These are phyloP conservation scores for Mycosarcoma maydis DNA, from an alignment of 1,284 basidiomycete species.

Conservation along the genomic window DNA sequence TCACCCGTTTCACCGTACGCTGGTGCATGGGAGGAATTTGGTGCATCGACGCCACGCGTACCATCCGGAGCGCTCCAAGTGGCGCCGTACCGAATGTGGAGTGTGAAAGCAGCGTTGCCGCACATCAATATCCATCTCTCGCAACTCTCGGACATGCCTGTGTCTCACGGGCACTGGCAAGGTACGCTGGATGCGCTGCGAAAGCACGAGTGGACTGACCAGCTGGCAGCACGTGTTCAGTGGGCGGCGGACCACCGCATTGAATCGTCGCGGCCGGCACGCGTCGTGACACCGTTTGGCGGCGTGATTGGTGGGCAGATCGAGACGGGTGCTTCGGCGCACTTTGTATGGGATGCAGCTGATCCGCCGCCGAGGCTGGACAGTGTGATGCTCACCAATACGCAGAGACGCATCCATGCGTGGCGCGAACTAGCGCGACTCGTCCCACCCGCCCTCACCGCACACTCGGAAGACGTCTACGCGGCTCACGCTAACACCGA, in stretches of 20 bases:
- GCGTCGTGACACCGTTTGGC: slow-evolving; percentile 2
- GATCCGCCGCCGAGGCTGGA: slow-evolving; percentile 3
- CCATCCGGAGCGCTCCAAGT: too few relatives aligned
- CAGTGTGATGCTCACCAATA: not conserved
- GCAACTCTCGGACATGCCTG: not conserved
- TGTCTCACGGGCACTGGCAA: not conserved
- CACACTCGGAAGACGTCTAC: slow-evolving; percentile 4
- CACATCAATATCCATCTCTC: slow-evolving; percentile 4
- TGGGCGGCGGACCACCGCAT: slow-evolving; percentile 12
- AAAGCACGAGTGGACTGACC: not conserved
- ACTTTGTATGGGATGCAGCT: not conserved
- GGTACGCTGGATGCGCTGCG: not conserved
- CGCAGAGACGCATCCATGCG: not conserved
- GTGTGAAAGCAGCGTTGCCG: not conserved
- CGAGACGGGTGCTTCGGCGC: not conserved
- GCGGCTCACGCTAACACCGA: not conserved
- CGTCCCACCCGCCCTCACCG: slow-evolving; percentile 5
- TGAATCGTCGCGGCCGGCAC: not conserved
- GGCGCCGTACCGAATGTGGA: slow-evolving; percentile 20
- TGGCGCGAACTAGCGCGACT: slow-evolving; percentile 1
- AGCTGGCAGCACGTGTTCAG: not conserved
- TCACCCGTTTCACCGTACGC: too few relatives aligned
- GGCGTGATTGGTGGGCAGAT: not conserved
- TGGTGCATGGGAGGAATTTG: too few relatives aligned
- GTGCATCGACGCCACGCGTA: too few relatives aligned